Evolutionary conservation across 75 land plant genomes (phyloP), one percentile per base, ranked within the genome.

Genomic region (Larix kaempferi): DNA sequence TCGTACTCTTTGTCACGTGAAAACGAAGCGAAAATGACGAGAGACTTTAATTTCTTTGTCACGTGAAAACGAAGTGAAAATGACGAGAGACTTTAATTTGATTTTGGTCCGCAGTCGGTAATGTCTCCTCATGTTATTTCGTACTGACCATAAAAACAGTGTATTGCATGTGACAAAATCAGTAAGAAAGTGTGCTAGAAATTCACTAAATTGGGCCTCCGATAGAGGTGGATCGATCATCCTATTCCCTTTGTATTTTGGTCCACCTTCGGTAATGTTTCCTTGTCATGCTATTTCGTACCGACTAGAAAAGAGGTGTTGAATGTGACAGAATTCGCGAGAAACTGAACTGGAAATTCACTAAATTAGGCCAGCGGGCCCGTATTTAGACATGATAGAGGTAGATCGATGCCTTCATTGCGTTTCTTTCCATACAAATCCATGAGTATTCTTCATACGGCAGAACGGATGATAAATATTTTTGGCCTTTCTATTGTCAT

Each of bases 281-380:
- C 19, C 19, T 25, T 62, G 14, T 25, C 11, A 11, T 22, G 65
- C 17, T 25, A 7, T 25, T 11, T 8, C 65, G 22, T 62, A n/a
- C 25, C 12, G 26, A 22, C 26, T 11, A 15, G 26, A 62, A 62
- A 19, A 62, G 22, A 62, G 22, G 22, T 22, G 1, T 22, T 17
- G 21, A 2, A 4, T 62, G 26, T 62, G 26, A 62, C 73, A 74
- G 25, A 56, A 74, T 57, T 23, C 25, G 15, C 0, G 21, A 58
- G 16, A 56, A 59, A 73, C 75, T 90, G 92, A 87, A 90, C 83
- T 90, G 10, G 64, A n/a, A 25, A 62, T 25, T 62, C 17, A 1
- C 64, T n/a, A 62, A 62, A n/a, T 11, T 7, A n/a, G 22, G 13
- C 25, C 12, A 1, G 25, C 25, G 19, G 19, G 19, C 11, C 25